phyloP scores from a whole-genome alignment of 495 filamentous ascomycete genomes.

The Aspergillus cavernicola region DNA sequence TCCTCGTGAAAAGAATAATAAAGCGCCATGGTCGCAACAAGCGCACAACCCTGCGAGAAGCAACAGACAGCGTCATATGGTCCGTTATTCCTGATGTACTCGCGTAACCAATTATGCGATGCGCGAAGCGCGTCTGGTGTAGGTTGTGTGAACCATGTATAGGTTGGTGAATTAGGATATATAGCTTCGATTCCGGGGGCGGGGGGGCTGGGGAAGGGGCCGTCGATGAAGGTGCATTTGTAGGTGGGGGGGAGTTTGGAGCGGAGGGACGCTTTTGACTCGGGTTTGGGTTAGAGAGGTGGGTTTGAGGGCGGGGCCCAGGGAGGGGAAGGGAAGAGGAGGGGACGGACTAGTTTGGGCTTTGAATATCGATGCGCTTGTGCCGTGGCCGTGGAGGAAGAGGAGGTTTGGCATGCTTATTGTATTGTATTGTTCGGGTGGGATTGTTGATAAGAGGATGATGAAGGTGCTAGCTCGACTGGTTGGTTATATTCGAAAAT shows the following conservation, averaged over 20 bases:
- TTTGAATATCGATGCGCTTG: conserved; percentile 53
- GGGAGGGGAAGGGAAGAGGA: not conserved
- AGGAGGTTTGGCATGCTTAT: conserved; percentile 46
- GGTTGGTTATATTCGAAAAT: too few species aligned
- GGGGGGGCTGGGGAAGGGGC: conserved; percentile 36
- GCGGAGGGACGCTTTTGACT: conserved; percentile 22
- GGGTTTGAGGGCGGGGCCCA: too few species aligned
- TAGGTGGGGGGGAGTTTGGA: conserved; percentile 25
- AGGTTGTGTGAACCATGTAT: conserved; percentile 44
- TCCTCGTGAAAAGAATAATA: not conserved
- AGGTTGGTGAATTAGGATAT: conserved; percentile 39
- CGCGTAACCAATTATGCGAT: conserved; percentile 44
- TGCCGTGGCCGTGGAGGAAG: conserved; percentile 60
- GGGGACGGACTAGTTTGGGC: conserved; percentile 50
- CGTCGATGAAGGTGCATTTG: conserved; percentile 55
- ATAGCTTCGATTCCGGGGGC: conserved; percentile 52
- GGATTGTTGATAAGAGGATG: too few species aligned
- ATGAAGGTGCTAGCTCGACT: too few species aligned
- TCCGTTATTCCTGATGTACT: conserved; percentile 43
- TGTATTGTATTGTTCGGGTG: too few species aligned
- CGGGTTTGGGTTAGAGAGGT: conserved; percentile 21
- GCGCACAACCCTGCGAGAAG: conserved; percentile 56
- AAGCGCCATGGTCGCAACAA: conserved; percentile 40
- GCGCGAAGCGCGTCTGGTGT: conserved; percentile 33
- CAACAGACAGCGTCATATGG: conserved; percentile 58